Conservation (phyloP, 1,284 basidiomycete species). For the Phylloporus gajari region DNA sequence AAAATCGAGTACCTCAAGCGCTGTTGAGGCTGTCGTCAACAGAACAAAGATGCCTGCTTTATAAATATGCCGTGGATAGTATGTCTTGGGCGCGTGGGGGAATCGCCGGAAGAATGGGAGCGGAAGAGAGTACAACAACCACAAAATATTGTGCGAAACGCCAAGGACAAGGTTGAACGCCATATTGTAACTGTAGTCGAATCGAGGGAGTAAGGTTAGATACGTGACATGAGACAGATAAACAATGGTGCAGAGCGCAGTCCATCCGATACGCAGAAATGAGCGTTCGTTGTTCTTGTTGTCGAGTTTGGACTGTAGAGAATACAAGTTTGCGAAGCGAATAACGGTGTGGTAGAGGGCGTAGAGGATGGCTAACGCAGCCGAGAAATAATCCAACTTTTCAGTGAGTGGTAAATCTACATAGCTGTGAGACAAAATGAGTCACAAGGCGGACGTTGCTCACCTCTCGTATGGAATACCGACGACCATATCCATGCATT, state of each 20-base stretch:
- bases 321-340: constrained; percentile 83
- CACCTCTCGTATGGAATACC: constrained; percentile 93
- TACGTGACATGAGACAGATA: constrained; percentile 82
- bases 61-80: constrained; percentile 64
- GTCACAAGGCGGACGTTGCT: constrained; percentile 28
- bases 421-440: constrained; percentile 21
- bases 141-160: constrained; percentile 83
- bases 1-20: constrained; percentile 93
- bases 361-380: constrained; percentile 83
- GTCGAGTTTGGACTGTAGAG: constrained; percentile 30
- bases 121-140: constrained; percentile 78
- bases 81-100: constrained; percentile 59
- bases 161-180: constrained; percentile 85
- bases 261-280: constrained; percentile 49
- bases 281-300: constrained; percentile 7
- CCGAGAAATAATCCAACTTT: constrained; percentile 95
- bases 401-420: constrained; percentile 88
- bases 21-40: constrained; percentile 80
- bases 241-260: constrained; percentile 57
- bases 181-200: constrained; percentile 98
- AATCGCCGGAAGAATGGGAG: constrained; percentile 63
- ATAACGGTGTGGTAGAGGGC: constrained; percentile 80
- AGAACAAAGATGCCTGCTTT: constrained; percentile 72
- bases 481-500: constrained; percentile 95
- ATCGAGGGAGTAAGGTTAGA: constrained; percentile 78